Evolutionary conservation across 192 early-diverging fungal genomes (phyloP).

Genomic region (Helicostylum pulchrum): DNA sequence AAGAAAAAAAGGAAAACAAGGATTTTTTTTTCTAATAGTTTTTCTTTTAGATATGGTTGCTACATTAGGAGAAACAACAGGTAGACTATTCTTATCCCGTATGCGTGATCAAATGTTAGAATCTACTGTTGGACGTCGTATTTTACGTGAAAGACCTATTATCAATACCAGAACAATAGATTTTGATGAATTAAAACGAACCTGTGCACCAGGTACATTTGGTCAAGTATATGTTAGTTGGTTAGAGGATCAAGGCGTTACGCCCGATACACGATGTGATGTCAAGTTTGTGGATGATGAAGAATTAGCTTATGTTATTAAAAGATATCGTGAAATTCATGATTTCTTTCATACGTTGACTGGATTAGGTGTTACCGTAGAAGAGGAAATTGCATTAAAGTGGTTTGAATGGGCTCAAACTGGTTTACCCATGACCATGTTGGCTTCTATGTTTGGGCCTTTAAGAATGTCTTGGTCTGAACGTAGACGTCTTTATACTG

Average conservation of each 20-base stretch:
- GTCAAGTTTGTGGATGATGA: slow-evolving; percentile 86
- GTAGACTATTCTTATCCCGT: slow-evolving; percentile 57
- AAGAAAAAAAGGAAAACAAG: too few relatives aligned
- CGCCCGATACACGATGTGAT: slow-evolving; percentile 75
- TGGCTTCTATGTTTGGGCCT: slow-evolving; percentile 83
- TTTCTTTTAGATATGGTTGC: slow-evolving; percentile 76
- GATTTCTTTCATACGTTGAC: slow-evolving; percentile 93
- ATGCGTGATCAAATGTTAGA: slow-evolving; percentile 81
- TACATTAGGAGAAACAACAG: slow-evolving; percentile 86
- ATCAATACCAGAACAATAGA: slow-evolving; percentile 71
- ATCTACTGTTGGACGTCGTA: slow-evolving; percentile 71
- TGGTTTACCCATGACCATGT: slow-evolving; percentile 81
- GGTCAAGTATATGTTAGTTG: slow-evolving; percentile 82
- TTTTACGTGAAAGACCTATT: slow-evolving; percentile 77
- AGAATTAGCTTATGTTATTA: slow-evolving; percentile 92
- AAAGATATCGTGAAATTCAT: slow-evolving; percentile 89
- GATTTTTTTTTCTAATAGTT: background rate
- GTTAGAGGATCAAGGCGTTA: slow-evolving; percentile 74
- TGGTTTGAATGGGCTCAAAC: slow-evolving; percentile 93
- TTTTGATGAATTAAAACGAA: slow-evolving; percentile 55
- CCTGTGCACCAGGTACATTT: slow-evolving; percentile 71
- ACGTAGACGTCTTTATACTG: slow-evolving; percentile 56
- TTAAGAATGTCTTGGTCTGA: slow-evolving; percentile 61
- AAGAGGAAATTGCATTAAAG: slow-evolving; percentile 92
- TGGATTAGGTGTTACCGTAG: slow-evolving; percentile 75